phyloP scores from a whole-genome alignment of 176 grass and related monocot genomes.

The Oryza longistaminata region DNA sequence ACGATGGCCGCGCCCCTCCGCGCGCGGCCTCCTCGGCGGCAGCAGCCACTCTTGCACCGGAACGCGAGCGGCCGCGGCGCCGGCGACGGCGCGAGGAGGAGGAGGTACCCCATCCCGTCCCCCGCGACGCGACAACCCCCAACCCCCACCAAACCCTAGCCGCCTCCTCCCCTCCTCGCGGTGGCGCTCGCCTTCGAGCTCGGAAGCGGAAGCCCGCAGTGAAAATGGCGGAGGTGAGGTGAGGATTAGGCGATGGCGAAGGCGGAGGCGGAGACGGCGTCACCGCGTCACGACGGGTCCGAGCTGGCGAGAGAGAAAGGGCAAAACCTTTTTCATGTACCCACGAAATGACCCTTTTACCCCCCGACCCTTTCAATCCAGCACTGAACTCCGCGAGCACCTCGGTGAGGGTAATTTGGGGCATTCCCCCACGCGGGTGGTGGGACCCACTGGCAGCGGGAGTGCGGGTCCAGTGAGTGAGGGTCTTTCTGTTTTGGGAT shows the following conservation, averaged over 20 bases:
- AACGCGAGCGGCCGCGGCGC: conserved; percentile 42
- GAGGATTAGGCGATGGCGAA: not conserved
- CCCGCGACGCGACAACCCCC: not conserved
- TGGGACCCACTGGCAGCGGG: not conserved
- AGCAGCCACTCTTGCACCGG: not conserved
- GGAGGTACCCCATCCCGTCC: conserved; percentile 46
- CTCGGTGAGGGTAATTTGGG: not conserved
- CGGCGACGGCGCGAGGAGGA: conserved; percentile 41
- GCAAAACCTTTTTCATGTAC: not conserved
- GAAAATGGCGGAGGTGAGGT: not conserved
- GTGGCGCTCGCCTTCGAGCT: not conserved
- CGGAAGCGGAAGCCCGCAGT: not conserved
- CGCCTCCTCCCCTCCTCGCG: not conserved
- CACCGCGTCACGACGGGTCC: not conserved
- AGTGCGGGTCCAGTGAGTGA: no score
- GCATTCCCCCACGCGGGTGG: not conserved
- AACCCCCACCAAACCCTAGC: conserved; percentile 34
- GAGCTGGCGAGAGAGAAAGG: not conserved
- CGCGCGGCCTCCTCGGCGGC: conserved; percentile 32
- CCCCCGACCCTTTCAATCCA: not conserved
- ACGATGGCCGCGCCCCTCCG: conserved; percentile 14
- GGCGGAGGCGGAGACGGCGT: not conserved
- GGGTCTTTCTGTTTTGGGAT: not conserved
- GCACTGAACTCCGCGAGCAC: not conserved
- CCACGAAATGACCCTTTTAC: not conserved